Percentiles rank a stretch among this genome's conserved stretches.
phyloP scores from a whole-genome alignment of 164 flowering plant genomes.

The Warburgia ugandensis region DNA sequence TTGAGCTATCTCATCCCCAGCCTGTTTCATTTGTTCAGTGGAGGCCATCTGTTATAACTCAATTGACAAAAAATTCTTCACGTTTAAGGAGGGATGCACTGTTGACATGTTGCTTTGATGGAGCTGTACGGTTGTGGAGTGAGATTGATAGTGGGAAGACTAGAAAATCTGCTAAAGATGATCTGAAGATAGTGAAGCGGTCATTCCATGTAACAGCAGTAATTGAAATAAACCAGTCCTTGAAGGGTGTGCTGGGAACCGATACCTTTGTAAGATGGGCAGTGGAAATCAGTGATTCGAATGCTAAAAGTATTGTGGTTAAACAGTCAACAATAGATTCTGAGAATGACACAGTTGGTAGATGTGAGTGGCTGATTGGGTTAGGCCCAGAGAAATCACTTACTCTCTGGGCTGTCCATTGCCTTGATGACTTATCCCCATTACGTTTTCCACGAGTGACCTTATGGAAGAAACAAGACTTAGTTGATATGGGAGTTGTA shows the following conservation, averaged over 20 bases:
- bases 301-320: slow-evolving; percentile 17
- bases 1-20: slow-evolving; percentile 63
- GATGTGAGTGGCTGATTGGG: slow-evolving; percentile 86
- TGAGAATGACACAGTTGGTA: slow-evolving; percentile 34
- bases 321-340: slow-evolving; percentile 20
- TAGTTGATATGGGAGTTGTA: slow-evolving; percentile 21
- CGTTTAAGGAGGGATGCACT: slow-evolving; percentile 38
- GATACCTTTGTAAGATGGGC: slow-evolving; percentile 69
- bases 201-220: slow-evolving; percentile 69
- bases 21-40: slow-evolving; percentile 81
- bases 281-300: slow-evolving; percentile 34
- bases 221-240: slow-evolving; percentile 58
- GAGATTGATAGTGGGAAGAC: slow-evolving; percentile 64
- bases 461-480: slow-evolving; percentile 64
- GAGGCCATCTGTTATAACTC: slow-evolving; percentile 49
- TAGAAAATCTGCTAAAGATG: slow-evolving; percentile 40
- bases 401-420: slow-evolving; percentile 83
- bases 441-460: slow-evolving; percentile 75
- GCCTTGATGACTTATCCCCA: slow-evolving; percentile 83
- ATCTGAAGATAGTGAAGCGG: slow-evolving; percentile 30
- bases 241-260: slow-evolving; percentile 53
- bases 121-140: slow-evolving; percentile 86
- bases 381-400: slow-evolving; percentile 48
- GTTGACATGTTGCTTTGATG: slow-evolving; percentile 85
- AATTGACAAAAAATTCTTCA: slow-evolving; percentile 10